Evolutionary conservation across 2,329 filamentous ascomycete species (phyloP).

Genomic region (Orbilia brochopaga): DNA sequence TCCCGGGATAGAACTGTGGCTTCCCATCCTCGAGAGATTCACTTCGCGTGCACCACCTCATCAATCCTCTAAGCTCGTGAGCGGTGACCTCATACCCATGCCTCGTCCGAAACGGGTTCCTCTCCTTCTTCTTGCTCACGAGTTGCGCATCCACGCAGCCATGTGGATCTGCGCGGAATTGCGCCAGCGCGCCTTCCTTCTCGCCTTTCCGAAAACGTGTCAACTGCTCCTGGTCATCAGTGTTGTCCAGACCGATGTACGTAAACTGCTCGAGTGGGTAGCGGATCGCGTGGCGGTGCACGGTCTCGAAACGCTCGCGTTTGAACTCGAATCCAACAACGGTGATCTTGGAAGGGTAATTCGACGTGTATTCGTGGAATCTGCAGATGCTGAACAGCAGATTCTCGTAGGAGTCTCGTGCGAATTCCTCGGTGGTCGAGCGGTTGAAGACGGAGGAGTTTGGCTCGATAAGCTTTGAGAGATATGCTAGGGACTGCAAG

Average conservation of each 20-base stretch:
- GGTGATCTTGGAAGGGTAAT: constrained; percentile 67
- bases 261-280: constrained; percentile 61
- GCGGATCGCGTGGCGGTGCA: constrained; percentile 69
- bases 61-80: constrained; percentile 51
- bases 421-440: constrained; percentile 67
- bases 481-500: constrained; percentile 32
- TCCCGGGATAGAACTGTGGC: constrained; percentile 37
- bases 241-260: constrained; percentile 71
- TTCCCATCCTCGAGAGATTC: constrained; percentile 46
- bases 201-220: constrained; percentile 29
- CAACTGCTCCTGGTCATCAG: constrained; percentile 53
- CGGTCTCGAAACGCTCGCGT: constrained; percentile 66
- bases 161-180: constrained; percentile 55
- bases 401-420: constrained; percentile 86
- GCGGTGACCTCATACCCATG: constrained; percentile 52
- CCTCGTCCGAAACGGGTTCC: constrained; percentile 55
- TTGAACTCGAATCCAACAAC: constrained; percentile 76
- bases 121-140: constrained; percentile 55
- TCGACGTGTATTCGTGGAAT: constrained; percentile 59
- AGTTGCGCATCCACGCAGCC: constrained; percentile 53
- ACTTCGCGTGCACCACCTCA: constrained; percentile 47
- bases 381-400: constrained; percentile 75
- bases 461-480: constrained; percentile 35
- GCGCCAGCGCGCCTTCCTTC: constrained; percentile 38
- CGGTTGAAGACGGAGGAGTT: constrained; percentile 43